A percentile compares a stretch with the other conserved stretches of the same genome.
Evolutionary conservation across 176 grass and related monocot species (phyloP).

Genomic region (Carex kokanica): DNA sequence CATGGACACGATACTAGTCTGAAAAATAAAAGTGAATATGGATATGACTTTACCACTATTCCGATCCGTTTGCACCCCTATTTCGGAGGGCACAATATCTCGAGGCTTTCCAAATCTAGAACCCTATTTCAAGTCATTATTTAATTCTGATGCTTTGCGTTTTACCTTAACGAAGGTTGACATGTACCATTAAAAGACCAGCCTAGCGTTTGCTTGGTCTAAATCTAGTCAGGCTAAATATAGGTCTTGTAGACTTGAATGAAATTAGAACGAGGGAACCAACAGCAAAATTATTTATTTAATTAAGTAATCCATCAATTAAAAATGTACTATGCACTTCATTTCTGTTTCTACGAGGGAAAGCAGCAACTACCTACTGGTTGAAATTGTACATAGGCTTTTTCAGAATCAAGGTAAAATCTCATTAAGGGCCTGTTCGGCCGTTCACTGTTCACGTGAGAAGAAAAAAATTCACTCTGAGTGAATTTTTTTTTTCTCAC

Average conservation of each 20-base stretch:
- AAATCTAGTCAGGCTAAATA: constrained; percentile 10
- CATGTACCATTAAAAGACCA: neutral
- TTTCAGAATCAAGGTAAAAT: too few relatives aligned
- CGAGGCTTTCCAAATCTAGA: neutral
- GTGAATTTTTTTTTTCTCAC: too few relatives aligned
- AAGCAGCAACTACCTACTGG: neutral
- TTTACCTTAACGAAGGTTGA: neutral
- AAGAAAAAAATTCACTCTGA: too few relatives aligned
- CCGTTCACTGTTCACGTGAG: too few relatives aligned
- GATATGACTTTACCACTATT: too few relatives aligned
- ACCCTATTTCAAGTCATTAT: neutral
- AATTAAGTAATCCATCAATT: neutral
- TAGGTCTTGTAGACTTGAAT: neutral
- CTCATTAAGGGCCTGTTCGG: too few relatives aligned
- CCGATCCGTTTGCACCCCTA: too few relatives aligned
- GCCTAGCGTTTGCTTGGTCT: neutral
- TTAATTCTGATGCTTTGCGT: neutral
- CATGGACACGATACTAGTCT: too few relatives aligned
- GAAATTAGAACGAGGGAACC: neutral
- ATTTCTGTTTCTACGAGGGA: neutral
- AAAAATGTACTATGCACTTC: neutral
- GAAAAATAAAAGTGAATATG: too few relatives aligned
- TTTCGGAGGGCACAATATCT: neutral
- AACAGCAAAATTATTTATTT: neutral
- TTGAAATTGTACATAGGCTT: neutral